Percentiles rank a stretch among this genome's conserved stretches.
Conservation (phyloP, 176 grass and related monocot genomes). For the Sorghum bicolor region DNA sequence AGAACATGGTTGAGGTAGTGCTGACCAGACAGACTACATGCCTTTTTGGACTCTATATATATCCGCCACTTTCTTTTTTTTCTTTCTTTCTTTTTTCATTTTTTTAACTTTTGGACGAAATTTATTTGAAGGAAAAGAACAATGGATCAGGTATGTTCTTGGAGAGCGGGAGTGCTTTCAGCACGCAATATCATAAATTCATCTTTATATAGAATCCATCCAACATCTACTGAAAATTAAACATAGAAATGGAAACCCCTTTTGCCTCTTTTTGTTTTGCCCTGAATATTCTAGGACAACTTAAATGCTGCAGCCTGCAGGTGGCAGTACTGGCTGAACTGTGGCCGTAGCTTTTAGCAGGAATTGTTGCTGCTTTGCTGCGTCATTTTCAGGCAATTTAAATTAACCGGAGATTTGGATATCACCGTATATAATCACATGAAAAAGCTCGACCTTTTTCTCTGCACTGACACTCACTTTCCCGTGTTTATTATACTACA, state of each 20-base stretch:
- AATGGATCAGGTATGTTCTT: background rate
- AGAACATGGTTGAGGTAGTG: conserved; percentile 18
- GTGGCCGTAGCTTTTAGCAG: conserved; percentile 27
- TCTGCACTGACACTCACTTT: background rate
- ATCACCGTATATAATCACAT: background rate
- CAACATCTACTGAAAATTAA: background rate
- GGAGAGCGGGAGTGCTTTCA: background rate
- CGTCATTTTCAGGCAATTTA: conserved; percentile 24
- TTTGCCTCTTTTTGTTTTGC: conserved; percentile 11
- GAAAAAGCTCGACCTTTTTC: background rate
- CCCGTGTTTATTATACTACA: background rate
- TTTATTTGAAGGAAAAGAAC: background rate
- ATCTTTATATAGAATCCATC: background rate
- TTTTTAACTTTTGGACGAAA: background rate
- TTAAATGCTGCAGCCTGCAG: background rate
- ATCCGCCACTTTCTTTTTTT: background rate
- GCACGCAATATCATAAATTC: background rate
- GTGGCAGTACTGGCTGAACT: background rate
- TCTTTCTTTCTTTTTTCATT: too few relatives aligned
- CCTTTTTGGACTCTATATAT: background rate
- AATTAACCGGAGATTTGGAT: background rate
- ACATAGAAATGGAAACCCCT: background rate
- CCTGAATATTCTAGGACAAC: background rate
- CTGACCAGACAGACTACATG: background rate
- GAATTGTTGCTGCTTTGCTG: background rate